Base-by-base conservation (phyloP, 148 eudicot species). In the Diospyros kaki region DNA sequence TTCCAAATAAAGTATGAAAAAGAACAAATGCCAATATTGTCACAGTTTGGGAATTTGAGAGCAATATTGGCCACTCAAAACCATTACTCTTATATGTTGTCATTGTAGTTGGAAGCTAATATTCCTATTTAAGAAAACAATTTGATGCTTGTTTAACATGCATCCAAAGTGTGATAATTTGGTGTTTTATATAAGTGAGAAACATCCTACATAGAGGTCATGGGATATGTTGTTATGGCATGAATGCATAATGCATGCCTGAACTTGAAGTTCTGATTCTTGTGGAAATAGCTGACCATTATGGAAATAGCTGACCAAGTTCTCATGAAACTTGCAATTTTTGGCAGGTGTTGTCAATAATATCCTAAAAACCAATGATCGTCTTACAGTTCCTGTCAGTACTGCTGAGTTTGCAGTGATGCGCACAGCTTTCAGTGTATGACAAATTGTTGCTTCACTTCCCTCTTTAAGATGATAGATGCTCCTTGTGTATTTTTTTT, bases 401-500 rank as follows among this genome's bases (percentile, higher is more conserved):
- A 64, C 85, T 81, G 98, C 90, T 58, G 98, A 95, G 82, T 95
- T 92, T 88, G 83, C 96, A 73, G 97, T 92, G 69, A 82, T 92
- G 86, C 90, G 97, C 46, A 79, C 94, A 42, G 89, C 97, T 75
- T 90, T 90, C 84, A 87, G 85, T 83, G 98, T 95, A 95, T 72
- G 91, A 44, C 67, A 75, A 59, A 64, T 18, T 66, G 18, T 76
- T 73, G 53, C 40, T 59, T 76, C 28, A 14, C 59, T 41, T 66
- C 46, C 80, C 45, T 56, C 64, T 41, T 56, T 18, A n/a, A 43
- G 60, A 51, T 17, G 51, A 28, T 28, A 5, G 40, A 55, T 40
- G 9, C 60, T 52, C 43, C 45, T 44, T 44, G 54, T 39, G 58
- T 17, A 9, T 55, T 78, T 73, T 44, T 45, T 39, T 28, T 45